Base-by-base conservation (phyloP, 352 stramenopile species). In the Globisporangium heterothallicum region DNA sequence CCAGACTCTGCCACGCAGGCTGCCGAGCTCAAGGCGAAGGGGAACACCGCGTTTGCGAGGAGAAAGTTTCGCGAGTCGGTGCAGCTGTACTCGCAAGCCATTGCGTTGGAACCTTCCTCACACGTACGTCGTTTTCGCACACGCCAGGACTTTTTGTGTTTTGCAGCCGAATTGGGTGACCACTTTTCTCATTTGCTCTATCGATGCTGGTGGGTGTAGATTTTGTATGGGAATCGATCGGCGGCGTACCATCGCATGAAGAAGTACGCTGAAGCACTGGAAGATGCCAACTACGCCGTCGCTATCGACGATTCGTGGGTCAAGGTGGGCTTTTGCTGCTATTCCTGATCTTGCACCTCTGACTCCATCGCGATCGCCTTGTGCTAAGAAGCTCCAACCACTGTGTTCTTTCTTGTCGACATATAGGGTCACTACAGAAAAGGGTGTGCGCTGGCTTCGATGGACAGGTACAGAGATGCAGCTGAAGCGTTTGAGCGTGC, bases 71-170 rank as follows among this genome's bases (percentile, higher is more conserved):
- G 76, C 25, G 73, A 73, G 13, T 88, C 92, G 4, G 71, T 86
- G 29, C 65, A 79, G 29, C 78, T 79, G n/a, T 98, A 97, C 62
- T 89, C 83, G 13, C 74, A 95, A 27, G 89, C 91, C 7, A 96
- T 97, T 35, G 66, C 69, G 18, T 34, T 90, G 42, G 68, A 92
- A 6, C 67, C 81, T 7, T 69, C 56, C 8, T 89, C 81, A 18
- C 79, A 92, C 58, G 84, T 94, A 64, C 34, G 73, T 59, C 27
- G n/a, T n/a, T n/a, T n/a, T n/a, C n/a, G n/a, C n/a, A n/a, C n/a
- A n/a, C n/a, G n/a, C n/a, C n/a, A n/a, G n/a, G n/a, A n/a, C n/a
- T 21, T 44, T 10, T 5, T 29, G 3, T 18, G 53, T 21, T 30
- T 42, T 61, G 40, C 47, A n/a, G n/a, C n/a, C n/a, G n/a, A n/a